Evolutionary conservation across 306 rosid genomes (phyloP).

Genomic region (Vicia faba): DNA sequence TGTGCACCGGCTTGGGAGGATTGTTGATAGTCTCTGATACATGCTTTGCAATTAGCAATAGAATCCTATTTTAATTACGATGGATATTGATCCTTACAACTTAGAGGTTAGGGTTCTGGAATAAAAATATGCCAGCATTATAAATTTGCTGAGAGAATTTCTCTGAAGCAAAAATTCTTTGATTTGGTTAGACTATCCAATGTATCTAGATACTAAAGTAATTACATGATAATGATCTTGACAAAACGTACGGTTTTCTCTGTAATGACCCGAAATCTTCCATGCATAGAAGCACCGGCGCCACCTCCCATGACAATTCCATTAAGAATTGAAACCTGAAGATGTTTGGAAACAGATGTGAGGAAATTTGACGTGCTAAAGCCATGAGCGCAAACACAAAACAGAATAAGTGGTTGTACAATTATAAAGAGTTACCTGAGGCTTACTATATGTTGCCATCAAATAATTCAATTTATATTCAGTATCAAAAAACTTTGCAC

Average conservation of each 20-base stretch:
- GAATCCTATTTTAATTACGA: background rate
- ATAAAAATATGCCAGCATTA: background rate
- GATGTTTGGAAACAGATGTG: slow-evolving; percentile 35
- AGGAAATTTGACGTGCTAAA: slow-evolving; percentile 20
- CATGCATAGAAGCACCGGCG: slow-evolving; percentile 88
- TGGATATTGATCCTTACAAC: background rate
- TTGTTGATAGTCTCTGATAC: background rate
- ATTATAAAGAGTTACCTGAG: slow-evolving; percentile 63
- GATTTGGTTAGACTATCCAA: background rate
- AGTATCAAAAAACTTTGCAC: slow-evolving; percentile 57
- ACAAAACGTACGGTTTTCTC: slow-evolving; percentile 69
- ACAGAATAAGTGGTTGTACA: background rate
- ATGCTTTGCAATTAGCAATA: background rate
- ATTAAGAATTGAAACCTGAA: slow-evolving; percentile 85
- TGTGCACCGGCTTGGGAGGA: background rate
- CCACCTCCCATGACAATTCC: slow-evolving; percentile 99
- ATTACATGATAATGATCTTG: slow-evolving; percentile 7
- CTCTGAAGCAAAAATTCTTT: background rate
- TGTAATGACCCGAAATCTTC: slow-evolving; percentile 86
- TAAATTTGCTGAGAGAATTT: slow-evolving; percentile 4
- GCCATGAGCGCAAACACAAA: slow-evolving; percentile 26
- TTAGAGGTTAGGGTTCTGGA: background rate
- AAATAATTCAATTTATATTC: slow-evolving; percentile 74
- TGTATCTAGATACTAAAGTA: background rate
- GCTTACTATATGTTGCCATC: slow-evolving; percentile 86